Evolutionary conservation across 2,329 filamentous ascomycete species (phyloP).

Genomic region (Periconia sp.): DNA sequence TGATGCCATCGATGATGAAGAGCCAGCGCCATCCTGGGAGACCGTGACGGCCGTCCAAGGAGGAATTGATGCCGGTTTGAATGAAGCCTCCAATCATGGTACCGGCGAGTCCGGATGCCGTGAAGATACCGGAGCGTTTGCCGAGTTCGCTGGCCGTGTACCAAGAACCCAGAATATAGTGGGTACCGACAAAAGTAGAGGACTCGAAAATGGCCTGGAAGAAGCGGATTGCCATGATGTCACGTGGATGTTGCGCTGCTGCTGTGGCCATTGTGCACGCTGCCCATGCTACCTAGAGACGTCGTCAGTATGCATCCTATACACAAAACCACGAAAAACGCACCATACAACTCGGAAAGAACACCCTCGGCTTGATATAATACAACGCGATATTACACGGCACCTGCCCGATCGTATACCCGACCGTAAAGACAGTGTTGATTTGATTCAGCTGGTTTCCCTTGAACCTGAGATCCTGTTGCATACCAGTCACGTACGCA

Average conservation of each 20-base stretch:
- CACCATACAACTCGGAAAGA: constrained; percentile 4
- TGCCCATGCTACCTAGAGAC: not conserved
- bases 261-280: not conserved
- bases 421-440: constrained; percentile 40
- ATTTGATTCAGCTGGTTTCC: constrained; percentile 56
- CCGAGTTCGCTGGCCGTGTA: constrained; percentile 63
- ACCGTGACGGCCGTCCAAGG: constrained; percentile 51
- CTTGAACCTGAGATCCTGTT: constrained; percentile 10
- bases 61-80: constrained; percentile 54
- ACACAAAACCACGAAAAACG: constrained; percentile 1
- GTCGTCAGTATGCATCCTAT: not conserved
- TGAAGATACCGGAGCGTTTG: constrained; percentile 64
- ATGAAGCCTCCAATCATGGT: constrained; percentile 66
- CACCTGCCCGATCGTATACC: constrained; percentile 9
- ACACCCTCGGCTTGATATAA: constrained; percentile 3
- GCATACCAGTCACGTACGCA: constrained; percentile 34
- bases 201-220: constrained; percentile 6
- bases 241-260: not conserved
- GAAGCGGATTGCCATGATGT: constrained; percentile 4
- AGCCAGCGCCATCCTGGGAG: constrained; percentile 59
- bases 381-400: constrained; percentile 9
- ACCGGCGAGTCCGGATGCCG: constrained; percentile 60
- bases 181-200: constrained; percentile 41
- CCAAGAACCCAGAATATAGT: constrained; percentile 65
- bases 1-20: constrained; percentile 44